Conservation (phyloP, 225 moss, liverwort and hornwort genomes). For the Asterella californica region DNA sequence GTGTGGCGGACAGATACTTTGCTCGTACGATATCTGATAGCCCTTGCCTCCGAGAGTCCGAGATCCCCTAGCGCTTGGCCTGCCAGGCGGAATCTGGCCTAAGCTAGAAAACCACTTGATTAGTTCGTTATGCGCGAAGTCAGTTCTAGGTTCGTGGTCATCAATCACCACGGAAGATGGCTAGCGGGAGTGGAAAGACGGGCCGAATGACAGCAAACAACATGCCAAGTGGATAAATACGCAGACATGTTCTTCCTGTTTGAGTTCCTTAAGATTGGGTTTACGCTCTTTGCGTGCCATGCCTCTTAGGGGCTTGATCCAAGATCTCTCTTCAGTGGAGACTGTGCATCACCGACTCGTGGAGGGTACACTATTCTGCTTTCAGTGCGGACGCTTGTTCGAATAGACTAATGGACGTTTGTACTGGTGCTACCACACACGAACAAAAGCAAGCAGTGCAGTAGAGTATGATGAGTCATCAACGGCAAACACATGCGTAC, state of each 20-base stretch:
- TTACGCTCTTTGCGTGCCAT: too few relatives aligned
- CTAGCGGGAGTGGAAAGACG: neutral
- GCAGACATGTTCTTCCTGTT: neutral
- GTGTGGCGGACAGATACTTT: neutral
- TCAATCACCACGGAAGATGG: neutral
- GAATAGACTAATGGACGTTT: neutral
- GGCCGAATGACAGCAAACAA: constrained; percentile 5
- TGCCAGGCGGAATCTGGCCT: neutral
- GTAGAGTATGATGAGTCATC: neutral
- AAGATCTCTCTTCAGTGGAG: too few relatives aligned
- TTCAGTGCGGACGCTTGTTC: neutral
- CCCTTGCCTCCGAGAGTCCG: too few relatives aligned
- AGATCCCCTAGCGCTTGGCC: neutral
- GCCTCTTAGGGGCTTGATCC: too few relatives aligned
- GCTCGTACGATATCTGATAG: neutral
- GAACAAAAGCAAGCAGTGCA: neutral
- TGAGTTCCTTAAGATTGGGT: too few relatives aligned
- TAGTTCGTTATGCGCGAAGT: neutral
- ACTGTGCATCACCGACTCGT: too few relatives aligned
- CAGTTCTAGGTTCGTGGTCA: neutral
- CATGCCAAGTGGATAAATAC: neutral
- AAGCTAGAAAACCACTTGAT: constrained; percentile 1
- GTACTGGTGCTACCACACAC: neutral
- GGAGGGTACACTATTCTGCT: too few relatives aligned
- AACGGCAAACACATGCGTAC: neutral